phyloP scores from a whole-genome alignment of 148 eudicot species.

The Nepenthes mirabilis region DNA sequence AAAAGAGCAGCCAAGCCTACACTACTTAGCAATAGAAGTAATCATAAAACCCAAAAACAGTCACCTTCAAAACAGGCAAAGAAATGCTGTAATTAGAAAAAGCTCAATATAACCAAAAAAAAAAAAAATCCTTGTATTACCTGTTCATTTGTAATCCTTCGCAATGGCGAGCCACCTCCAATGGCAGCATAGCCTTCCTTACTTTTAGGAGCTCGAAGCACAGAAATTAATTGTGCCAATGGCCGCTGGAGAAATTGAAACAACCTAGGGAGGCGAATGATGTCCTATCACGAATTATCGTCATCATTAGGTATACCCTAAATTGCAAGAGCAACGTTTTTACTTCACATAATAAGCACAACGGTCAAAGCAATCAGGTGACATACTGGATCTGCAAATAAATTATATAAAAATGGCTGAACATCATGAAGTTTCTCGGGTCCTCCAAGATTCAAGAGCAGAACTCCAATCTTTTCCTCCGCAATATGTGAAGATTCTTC shows the following conservation, averaged over 20 bases:
- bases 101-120: not conserved
- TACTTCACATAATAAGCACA: not conserved
- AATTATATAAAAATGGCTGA: constrained; percentile 84
- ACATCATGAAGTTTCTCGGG: constrained; percentile 91
- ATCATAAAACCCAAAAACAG: not conserved
- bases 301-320: constrained; percentile 3
- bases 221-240: constrained; percentile 75
- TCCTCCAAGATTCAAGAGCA: constrained; percentile 93
- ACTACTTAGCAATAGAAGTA: not conserved
- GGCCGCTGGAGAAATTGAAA: constrained; percentile 85
- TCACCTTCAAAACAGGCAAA: not conserved
- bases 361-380: constrained; percentile 1
- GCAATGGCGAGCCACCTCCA: constrained; percentile 94
- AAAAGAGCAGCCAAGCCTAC: constrained; percentile 6
- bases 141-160: constrained; percentile 93
- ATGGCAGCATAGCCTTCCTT: constrained; percentile 97
- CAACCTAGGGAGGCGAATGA: constrained; percentile 83
- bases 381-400: constrained; percentile 97
- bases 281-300: constrained; percentile 47
- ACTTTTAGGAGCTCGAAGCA: constrained; percentile 83
- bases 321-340: not conserved
- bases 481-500: constrained; percentile 37
- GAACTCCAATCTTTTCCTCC: constrained; percentile 85
- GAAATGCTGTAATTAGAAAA: not conserved
- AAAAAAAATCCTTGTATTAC: constrained; percentile 17